Evolutionary conservation across 2,329 filamentous ascomycete species (phyloP), one percentile per base, ranked within the genome.

Genomic region (Pyricularia grisea): DNA sequence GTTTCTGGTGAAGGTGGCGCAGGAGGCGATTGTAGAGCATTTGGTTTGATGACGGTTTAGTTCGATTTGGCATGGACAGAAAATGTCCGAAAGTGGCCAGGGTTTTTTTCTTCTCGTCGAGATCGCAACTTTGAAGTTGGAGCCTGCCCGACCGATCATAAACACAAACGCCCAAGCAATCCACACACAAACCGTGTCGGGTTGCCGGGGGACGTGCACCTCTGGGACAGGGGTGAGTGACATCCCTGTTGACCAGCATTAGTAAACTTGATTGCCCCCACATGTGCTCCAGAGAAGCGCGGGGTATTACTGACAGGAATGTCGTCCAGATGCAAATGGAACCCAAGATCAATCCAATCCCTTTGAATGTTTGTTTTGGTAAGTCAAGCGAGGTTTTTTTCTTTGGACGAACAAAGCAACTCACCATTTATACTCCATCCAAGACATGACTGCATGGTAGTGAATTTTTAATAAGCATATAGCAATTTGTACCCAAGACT

Each of bases 101-200:
- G 42, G 42, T 50, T 50, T 50, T 42, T 42, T 50, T 50, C 42
- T 50, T 50, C 42, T 50, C 20, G 17, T 50, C 17, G 12, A 50
- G 42, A 50, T 50, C 42, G 25, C 58, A 61, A 25, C n/a, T 12
- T 23, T 61, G 58, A 61, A 6, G 23, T 61, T 61, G 58, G 25
- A 27, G 58, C 12, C 25, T 61, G 58, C 42, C 42, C 42, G 55
- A 25, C 55, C 55, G 58, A 61, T 61, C n/a, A 61, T 61, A 61
- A 61, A 61, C 58, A 61, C 58, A 61, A 61, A 61, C 58, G 58
- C 58, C 58, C 58, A 61, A 61, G 58, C 9, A 61, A 61, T 61
- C 58, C n/a, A 61, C 58, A 61, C n/a, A 61, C 58, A 61, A 27
- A 61, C 25, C 58, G 58, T 61, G 58, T 61, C 25, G n/a, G 58